Conservation (phyloP, 805 yeast species). For the Starmerella floris region DNA sequence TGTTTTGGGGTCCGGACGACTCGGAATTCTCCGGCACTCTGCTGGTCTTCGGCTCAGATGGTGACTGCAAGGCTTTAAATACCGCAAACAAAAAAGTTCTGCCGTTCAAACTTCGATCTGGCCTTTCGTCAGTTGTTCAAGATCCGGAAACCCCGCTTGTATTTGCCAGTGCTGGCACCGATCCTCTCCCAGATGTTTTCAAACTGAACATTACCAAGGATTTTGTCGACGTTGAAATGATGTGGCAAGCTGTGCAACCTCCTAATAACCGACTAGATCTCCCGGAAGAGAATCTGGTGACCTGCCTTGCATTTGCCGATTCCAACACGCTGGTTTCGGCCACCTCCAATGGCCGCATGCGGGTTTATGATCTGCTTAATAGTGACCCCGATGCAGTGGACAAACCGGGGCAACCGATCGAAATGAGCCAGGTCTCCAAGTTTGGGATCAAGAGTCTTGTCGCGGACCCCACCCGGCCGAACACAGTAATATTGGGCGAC, state of each 20-base stretch:
- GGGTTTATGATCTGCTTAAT: slow-evolving; percentile 35
- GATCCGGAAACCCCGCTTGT: slow-evolving; percentile 39
- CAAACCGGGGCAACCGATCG: slow-evolving; percentile 42
- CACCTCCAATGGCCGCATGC: slow-evolving; percentile 63
- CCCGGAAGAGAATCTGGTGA: slow-evolving; percentile 71
- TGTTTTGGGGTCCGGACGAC: not conserved
- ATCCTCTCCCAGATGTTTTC: slow-evolving; percentile 47
- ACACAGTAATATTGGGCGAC: slow-evolving; percentile 56
- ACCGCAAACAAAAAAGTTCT: not conserved
- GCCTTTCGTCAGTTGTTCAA: slow-evolving; percentile 5
- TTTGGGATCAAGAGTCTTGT: slow-evolving; percentile 38
- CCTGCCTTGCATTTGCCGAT: slow-evolving; percentile 39
- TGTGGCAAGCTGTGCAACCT: slow-evolving; percentile 73
- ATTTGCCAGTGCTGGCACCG: slow-evolving; percentile 79
- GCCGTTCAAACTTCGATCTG: slow-evolving; percentile 5
- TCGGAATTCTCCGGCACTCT: slow-evolving; percentile 3
- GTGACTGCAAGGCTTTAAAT: slow-evolving; percentile 22
- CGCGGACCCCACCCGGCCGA: slow-evolving; percentile 25
- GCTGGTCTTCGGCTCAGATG: slow-evolving; percentile 27
- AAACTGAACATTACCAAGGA: slow-evolving; percentile 25
- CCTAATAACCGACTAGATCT: slow-evolving; percentile 63
- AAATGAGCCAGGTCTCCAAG: slow-evolving; percentile 41
- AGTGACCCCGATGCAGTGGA: slow-evolving; percentile 31
- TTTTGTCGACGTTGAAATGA: slow-evolving; percentile 18
- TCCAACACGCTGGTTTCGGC: slow-evolving; percentile 46